A percentile compares a stretch with the other conserved stretches of the same genome.
Evolutionary conservation across 495 filamentous ascomycete genomes (phyloP).

Genomic region (Tuber borchii): DNA sequence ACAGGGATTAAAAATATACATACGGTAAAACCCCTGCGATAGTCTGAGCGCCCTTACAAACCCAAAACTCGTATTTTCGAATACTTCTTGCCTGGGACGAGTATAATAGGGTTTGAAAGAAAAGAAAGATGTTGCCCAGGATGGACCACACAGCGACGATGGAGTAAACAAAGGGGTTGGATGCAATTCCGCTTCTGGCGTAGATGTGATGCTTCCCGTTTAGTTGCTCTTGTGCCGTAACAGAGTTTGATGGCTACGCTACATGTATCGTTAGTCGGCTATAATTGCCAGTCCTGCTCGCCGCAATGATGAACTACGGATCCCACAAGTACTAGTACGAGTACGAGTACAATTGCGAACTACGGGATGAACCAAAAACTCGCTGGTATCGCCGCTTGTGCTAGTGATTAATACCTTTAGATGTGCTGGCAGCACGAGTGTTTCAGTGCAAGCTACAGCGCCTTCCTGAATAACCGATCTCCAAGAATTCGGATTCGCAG

Average conservation of each 20-base stretch:
- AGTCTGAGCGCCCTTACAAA: too few relatives aligned
- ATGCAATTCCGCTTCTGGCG: not conserved
- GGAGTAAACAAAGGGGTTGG: not conserved
- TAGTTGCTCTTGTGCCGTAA: not conserved
- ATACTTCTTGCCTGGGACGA: too few relatives aligned
- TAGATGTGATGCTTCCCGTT: not conserved
- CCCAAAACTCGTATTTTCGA: too few relatives aligned
- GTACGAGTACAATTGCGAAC: not conserved
- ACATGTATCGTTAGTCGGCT: not conserved
- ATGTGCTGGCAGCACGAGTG: not conserved
- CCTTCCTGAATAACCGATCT: not conserved
- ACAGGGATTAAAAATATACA: too few relatives aligned
- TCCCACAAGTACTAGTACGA: too few relatives aligned
- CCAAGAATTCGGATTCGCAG: not conserved
- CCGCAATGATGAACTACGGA: not conserved
- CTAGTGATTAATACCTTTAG: not conserved
- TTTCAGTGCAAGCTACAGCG: not conserved
- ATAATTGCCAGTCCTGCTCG: not conserved
- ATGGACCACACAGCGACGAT: not conserved
- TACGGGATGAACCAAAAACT: not conserved
- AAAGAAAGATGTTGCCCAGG: not conserved
- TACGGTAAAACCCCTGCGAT: too few relatives aligned
- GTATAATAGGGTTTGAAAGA: not conserved
- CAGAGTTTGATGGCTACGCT: not conserved
- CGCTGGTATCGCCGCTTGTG: not conserved